These are phyloP conservation scores for Tuctoria greenei DNA, from an alignment of 176 grass and related monocot species.

Conservation along the genomic window DNA sequence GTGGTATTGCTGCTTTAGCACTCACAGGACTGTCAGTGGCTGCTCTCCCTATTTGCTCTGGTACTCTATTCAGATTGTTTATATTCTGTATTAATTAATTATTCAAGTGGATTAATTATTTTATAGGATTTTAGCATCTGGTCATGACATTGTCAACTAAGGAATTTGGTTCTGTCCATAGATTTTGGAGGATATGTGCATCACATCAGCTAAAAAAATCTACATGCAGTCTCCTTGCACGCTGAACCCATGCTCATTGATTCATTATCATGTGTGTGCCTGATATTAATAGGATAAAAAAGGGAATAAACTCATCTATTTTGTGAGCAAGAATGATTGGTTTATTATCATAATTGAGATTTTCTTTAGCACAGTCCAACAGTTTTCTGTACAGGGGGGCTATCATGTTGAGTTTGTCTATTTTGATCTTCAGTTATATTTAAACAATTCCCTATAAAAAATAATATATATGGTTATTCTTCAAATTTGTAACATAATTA, in stretches of 20 bases:
- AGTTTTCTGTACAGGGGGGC: neutral
- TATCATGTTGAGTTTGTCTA: neutral
- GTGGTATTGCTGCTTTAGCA: constrained; percentile 77
- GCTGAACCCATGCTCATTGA: neutral
- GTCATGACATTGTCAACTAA: neutral
- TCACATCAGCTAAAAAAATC: neutral
- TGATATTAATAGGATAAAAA: neutral
- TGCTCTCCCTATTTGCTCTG: constrained; percentile 61
- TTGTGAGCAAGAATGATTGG: neutral
- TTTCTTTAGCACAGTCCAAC: constrained; percentile 7
- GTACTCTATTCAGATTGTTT: constrained; percentile 23
- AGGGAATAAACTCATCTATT: neutral
- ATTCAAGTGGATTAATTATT: neutral
- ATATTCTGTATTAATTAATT: constrained; percentile 1
- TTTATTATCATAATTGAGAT: neutral
- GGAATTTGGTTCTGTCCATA: neutral
- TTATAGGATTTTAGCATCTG: constrained; percentile 22
- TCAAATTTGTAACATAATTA: constrained; percentile 18
- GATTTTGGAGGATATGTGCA: neutral
- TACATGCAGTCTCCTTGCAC: constrained; percentile 5
- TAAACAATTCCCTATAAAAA: neutral
- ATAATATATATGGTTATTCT: constrained; percentile 2
- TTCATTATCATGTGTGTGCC: neutral
- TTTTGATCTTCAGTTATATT: constrained; percentile 4
- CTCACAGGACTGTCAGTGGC: constrained; percentile 77